A percentile compares a stretch with the other conserved stretches of the same genome.
These are phyloP conservation scores for Lentinus brumalis DNA, from an alignment of 768 basidiomycete genomes.

Conservation along the genomic window DNA sequence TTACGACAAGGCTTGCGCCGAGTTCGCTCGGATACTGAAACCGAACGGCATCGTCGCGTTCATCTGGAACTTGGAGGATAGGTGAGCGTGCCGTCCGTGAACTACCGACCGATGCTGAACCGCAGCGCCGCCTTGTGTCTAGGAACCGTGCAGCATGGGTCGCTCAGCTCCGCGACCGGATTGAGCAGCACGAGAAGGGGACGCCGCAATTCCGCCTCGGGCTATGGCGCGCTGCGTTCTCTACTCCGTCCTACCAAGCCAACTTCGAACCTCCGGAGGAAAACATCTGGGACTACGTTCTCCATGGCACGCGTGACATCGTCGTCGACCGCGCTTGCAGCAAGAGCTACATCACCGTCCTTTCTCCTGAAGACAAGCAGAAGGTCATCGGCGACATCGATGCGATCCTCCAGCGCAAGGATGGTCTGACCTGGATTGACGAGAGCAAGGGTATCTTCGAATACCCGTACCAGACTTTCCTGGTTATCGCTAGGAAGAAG, in stretches of 20 bases:
- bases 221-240: conserved; percentile 73
- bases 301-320: conserved; percentile 54
- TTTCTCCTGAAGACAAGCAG: conserved; percentile 57
- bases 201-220: conserved; percentile 82
- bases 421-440: conserved; percentile 76
- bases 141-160: conserved; percentile 75
- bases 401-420: conserved; percentile 57
- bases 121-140: not conserved
- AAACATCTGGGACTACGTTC: conserved; percentile 51
- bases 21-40: conserved; percentile 82
- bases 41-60: conserved; percentile 70
- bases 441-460: conserved; percentile 71
- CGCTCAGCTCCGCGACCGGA: conserved; percentile 64
- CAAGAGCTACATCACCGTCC: conserved; percentile 83
- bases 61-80: conserved; percentile 92
- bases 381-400: conserved; percentile 53
- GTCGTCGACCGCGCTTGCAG: conserved; percentile 70
- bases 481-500: conserved; percentile 55
- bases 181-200: conserved; percentile 67
- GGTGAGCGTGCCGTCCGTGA: conserved; percentile 38
- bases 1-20: conserved; percentile 66
- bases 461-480: conserved; percentile 74
- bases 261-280: conserved; percentile 64
- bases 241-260: conserved; percentile 58
- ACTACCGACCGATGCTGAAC: too few relatives aligned